Evolutionary conservation across 2,329 filamentous ascomycete genomes (phyloP), one percentile per base, ranked within the genome.

Genomic region (Furcasterigmium furcatum): DNA sequence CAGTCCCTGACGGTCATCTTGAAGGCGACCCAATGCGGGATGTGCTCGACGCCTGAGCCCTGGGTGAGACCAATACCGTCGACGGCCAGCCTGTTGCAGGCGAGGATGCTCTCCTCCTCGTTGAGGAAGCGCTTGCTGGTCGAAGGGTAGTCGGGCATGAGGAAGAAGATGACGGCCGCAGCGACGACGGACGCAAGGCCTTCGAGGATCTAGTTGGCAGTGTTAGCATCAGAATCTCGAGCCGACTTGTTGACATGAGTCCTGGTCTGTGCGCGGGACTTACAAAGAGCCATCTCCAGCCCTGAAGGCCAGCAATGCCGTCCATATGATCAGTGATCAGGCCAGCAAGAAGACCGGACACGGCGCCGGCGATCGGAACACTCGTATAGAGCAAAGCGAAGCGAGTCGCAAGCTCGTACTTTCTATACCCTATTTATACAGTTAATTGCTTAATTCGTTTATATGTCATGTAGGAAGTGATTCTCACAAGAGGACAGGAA

Each of bases 331-430:
- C 82, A 0, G 84, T 83, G 49, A 90, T 84, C 1, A 74, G 85
- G 49, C 84, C 89, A 1, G 87, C 87, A 9, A 91, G 77, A 2
- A 88, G 74, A 3, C 87, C 87, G 9, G 86, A 85, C 52, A 82
- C 88, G 14, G 86, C 86, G 6, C 87, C 86, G 0, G 85, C 84
- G 1, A 89, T 70, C 0, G 87, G 86, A 1, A 85, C 82, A 14
- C 74, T 80, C 14, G 84, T 79, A 47, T 90, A 83, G 2, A 91
- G 77, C 48, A 87, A 82, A 3, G 84, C 84, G 3, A 89, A 82
- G 5, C 87, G 76, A n/a, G 88, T 65, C 19, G 84, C 85, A 4
- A 87, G 75, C 64, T 91, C 86, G 16, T 80, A 55, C 35, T 48
- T 53, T 24, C 54, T 46, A 41, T 56, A 56, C n/a, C n/a, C n/a